Percentiles rank a stretch among this genome's conserved stretches.
Conservation (phyloP, 2,329 filamentous ascomycete genomes). For the Epichloe coenophiala region DNA sequence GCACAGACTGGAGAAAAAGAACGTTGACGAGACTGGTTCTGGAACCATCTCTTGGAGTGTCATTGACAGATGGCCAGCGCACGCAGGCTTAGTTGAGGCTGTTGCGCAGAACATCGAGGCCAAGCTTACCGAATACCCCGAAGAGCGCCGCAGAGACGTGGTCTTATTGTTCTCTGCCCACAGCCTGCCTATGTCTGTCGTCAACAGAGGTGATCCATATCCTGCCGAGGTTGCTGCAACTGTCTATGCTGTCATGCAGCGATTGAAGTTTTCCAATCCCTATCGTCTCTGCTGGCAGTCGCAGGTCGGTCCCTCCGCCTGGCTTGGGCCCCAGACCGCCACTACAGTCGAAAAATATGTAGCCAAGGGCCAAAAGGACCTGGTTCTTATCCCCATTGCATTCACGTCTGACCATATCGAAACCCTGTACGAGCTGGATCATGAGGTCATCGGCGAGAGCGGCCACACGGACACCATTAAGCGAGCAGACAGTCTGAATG, state of each 20-base stretch:
- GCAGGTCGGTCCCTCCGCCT: conserved; percentile 88
- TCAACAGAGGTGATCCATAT: conserved; percentile 92
- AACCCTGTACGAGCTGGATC: conserved; percentile 85
- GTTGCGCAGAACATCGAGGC: conserved; percentile 87
- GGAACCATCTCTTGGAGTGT: conserved; percentile 90
- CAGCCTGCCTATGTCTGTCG: conserved; percentile 91
- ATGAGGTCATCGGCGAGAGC: conserved; percentile 86
- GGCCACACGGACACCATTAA: conserved; percentile 69
- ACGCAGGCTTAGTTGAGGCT: conserved; percentile 77
- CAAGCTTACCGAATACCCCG: conserved; percentile 70
- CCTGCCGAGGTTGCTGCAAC: conserved; percentile 92
- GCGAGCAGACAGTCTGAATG: conserved; percentile 84
- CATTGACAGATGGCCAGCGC: conserved; percentile 94
- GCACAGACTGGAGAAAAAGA: conserved; percentile 71
- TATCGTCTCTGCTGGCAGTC: conserved; percentile 97
- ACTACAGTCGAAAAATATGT: conserved; percentile 81
- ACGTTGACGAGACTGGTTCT: conserved; percentile 34
- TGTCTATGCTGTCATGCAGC: conserved; percentile 91
- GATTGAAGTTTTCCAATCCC: conserved; percentile 74
- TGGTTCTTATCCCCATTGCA: conserved; percentile 85
- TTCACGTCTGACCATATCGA: conserved; percentile 99
- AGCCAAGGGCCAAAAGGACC: conserved; percentile 78
- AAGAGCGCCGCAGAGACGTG: conserved; percentile 64
- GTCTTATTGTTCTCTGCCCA: conserved; percentile 90
- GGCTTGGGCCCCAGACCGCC: conserved; percentile 88